phyloP scores from a whole-genome alignment of 495 filamentous ascomycete species.

The Letharia columbiana region DNA sequence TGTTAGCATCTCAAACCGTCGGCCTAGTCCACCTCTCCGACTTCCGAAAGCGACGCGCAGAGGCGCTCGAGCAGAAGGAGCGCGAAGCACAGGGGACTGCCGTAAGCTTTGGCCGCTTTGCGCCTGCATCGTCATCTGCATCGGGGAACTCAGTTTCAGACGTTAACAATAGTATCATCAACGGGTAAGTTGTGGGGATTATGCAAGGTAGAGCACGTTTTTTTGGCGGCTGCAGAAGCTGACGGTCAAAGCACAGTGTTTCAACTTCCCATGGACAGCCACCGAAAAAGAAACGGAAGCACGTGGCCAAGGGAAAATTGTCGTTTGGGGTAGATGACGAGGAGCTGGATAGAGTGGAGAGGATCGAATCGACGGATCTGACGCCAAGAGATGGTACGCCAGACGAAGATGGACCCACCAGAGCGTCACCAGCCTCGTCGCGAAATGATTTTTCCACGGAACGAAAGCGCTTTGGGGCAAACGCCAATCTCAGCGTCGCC shows the following conservation, averaged over 20 bases:
- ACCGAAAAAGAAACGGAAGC: constrained; percentile 62
- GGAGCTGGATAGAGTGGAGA: constrained; percentile 33
- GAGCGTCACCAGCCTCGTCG: constrained; percentile 30
- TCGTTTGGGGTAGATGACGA: constrained; percentile 57
- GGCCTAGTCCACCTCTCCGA: constrained; percentile 87
- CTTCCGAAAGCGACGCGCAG: constrained; percentile 93
- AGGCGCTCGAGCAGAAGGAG: constrained; percentile 85
- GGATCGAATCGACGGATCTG: constrained; percentile 11
- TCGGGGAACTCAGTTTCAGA: constrained; percentile 48
- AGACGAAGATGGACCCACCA: constrained; percentile 29
- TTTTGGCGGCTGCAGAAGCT: constrained; percentile 24
- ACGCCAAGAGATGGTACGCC: constrained; percentile 15
- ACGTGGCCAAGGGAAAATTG: constrained; percentile 54
- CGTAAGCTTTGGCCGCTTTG: constrained; percentile 43
- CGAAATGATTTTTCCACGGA: constrained; percentile 31
- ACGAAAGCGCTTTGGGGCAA: constrained; percentile 52
- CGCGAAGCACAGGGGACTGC: constrained; percentile 61
- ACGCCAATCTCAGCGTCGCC: constrained; percentile 54
- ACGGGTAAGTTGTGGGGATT: constrained; percentile 37
- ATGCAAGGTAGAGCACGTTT: constrained; percentile 7
- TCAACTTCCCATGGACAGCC: constrained; percentile 40
- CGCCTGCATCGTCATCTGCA: constrained; percentile 37
- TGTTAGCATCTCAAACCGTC: constrained; percentile 87
- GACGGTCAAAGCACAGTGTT: constrained; percentile 36
- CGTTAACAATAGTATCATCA: constrained; percentile 45